Evolutionary conservation across 192 early-diverging fungal genomes (phyloP).

Genomic region (Entomortierella chlamydospora): DNA sequence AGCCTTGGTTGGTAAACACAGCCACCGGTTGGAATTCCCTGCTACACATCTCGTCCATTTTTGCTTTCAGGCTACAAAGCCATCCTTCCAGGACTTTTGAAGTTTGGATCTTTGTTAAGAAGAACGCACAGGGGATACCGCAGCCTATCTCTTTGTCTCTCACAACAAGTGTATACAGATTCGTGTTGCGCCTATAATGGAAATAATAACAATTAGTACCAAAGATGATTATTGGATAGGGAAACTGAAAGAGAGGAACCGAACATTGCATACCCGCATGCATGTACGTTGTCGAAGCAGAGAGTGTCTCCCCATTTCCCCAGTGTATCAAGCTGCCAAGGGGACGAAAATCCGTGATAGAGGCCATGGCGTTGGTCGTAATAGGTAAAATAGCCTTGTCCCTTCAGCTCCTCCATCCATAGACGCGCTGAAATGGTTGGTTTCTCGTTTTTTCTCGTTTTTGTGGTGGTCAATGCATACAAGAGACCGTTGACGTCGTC

Average conservation of each 20-base stretch:
- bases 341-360: conserved; percentile 9
- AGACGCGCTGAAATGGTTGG: conserved; percentile 6
- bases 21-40: background rate
- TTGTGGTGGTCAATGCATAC: conserved; percentile 5
- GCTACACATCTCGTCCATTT: background rate
- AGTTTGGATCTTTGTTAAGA: background rate
- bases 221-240: background rate
- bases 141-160: conserved; percentile 4
- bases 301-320: background rate
- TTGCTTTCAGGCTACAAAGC: background rate
- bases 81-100: background rate
- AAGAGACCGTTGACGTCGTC: conserved; percentile 28
- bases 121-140: conserved; percentile 11
- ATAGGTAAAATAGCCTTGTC: conserved; percentile 14
- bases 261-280: conserved; percentile 1
- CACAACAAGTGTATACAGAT: conserved; percentile 3
- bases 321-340: conserved; percentile 4
- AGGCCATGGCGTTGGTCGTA: conserved; percentile 15
- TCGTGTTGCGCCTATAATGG: background rate
- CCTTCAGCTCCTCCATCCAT: conserved; percentile 26
- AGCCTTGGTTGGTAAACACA: conserved; percentile 24
- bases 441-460: conserved; percentile 12
- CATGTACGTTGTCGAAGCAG: conserved; percentile 16
- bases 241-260: too few relatives aligned
- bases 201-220: background rate